Evolutionary conservation across 2,329 filamentous ascomycete species (phyloP), one percentile per base, ranked within the genome.

Genomic region (Phyllosticta ampelicida): DNA sequence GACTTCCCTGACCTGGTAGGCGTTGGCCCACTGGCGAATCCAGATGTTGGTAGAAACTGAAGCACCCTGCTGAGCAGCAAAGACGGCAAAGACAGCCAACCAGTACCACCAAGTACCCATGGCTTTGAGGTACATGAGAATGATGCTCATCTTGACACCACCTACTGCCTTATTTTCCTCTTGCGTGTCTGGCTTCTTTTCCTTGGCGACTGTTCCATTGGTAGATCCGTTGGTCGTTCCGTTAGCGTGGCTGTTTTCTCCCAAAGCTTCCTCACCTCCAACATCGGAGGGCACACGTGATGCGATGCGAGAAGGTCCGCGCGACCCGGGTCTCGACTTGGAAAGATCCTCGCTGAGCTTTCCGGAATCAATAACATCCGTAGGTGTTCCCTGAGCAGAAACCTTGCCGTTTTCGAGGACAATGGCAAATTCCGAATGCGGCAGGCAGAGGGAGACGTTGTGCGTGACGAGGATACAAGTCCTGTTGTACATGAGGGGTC

Each of bases 101-200:
- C 94, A 99, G 75, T 95, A 99, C 80, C 89, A 91, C 89, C 90
- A 96, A 4, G 86, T 80, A n/a, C 94, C 94, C 94, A 99, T 99
- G 62, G 91, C 83, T 60, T 74, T 75, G 18, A 99, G 80, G 70
- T 99, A 99, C 68, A 95, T 83, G 61, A 84, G 77, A 66, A 99
- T 87, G 55, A 96, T 91, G 20, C 83, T 80, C 79, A 90, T 86
- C 70, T 96, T 94, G 65, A 99, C 90, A 48, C 90, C 86, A 26
- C 94, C 94, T 51, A 82, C 84, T 8, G 89, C 86, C 73, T 95
- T 97, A 49, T 80, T 79, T 71, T 99, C 94, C 30, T 71, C 69
- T 26, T 73, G 63, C 6, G 63, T 29, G n/a, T 60, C 53, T 19
- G 21, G 29, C 50, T 56, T 51, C 48, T 56, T 56, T 4, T 10